Evolutionary conservation across 2,329 filamentous ascomycete genomes (phyloP).

Genomic region (Microascus cirrosus): DNA sequence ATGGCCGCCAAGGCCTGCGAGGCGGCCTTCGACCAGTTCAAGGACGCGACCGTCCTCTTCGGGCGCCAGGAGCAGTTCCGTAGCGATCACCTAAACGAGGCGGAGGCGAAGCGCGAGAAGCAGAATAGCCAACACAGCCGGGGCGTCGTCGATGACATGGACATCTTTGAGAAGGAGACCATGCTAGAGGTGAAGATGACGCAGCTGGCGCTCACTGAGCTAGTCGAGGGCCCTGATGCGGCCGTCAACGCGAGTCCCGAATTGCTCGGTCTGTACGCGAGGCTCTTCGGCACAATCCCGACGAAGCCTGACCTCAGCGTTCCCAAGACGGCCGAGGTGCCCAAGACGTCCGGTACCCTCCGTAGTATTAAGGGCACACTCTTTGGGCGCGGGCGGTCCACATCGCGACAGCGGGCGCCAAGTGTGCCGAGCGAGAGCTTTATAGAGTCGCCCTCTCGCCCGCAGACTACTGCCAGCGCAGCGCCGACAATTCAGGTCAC

Average conservation of each 20-base stretch:
- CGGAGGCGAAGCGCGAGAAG: slow-evolving; percentile 18
- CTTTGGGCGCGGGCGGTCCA: slow-evolving; percentile 39
- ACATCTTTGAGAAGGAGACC: slow-evolving; percentile 70
- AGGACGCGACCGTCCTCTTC: slow-evolving; percentile 58
- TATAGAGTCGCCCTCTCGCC: not conserved
- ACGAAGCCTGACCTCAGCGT: slow-evolving; percentile 31
- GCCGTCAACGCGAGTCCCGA: slow-evolving; percentile 86
- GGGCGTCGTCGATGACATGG: slow-evolving; percentile 63
- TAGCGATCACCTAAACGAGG: slow-evolving; percentile 57
- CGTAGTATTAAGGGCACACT: slow-evolving; percentile 65
- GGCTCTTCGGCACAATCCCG: slow-evolving; percentile 57
- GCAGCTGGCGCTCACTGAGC: slow-evolving; percentile 72
- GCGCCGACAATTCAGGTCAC: slow-evolving; percentile 71
- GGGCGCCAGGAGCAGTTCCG: slow-evolving; percentile 49
- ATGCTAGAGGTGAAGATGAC: slow-evolving; percentile 96
- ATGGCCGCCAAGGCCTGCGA: slow-evolving; percentile 77
- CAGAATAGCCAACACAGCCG: slow-evolving; percentile 7
- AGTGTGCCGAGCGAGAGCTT: slow-evolving; percentile 6
- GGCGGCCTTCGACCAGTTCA: slow-evolving; percentile 83
- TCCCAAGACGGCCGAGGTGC: slow-evolving; percentile 37
- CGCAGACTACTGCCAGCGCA: slow-evolving; percentile 27
- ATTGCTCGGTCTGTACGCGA: slow-evolving; percentile 68
- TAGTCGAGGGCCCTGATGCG: slow-evolving; percentile 70
- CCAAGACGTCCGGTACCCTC: slow-evolving; percentile 61
- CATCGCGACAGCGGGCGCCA: slow-evolving; percentile 15